These are phyloP conservation scores for Moringa oleifera DNA, from an alignment of 345 rosid species.

Conservation along the genomic window DNA sequence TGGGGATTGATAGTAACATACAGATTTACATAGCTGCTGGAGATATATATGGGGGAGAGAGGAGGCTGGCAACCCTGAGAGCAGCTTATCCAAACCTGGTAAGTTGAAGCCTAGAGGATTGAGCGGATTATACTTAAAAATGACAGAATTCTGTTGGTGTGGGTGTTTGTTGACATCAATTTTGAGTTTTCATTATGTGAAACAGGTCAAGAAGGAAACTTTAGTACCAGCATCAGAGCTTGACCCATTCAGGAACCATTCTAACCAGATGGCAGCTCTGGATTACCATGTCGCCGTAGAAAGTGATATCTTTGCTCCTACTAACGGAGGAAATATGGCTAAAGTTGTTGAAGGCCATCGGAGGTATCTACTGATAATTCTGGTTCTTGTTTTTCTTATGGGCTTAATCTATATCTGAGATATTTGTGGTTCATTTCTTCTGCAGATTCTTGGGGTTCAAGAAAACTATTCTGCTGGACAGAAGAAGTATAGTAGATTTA, in stretches of 20 bases:
- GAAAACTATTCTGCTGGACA: too few species aligned
- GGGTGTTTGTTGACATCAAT: too few species aligned
- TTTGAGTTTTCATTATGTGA: background rate
- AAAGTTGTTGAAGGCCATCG: constrained; percentile 47
- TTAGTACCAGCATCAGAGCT: constrained; percentile 28
- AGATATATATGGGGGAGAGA: constrained; percentile 44
- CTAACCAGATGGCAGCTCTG: constrained; percentile 43
- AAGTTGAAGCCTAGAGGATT: background rate
- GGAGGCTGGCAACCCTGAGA: constrained; percentile 29
- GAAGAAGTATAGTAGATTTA: too few species aligned
- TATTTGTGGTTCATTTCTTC: background rate
- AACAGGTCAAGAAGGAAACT: constrained; percentile 31
- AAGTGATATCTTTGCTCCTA: constrained; percentile 39
- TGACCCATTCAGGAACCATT: constrained; percentile 29
- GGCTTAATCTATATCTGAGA: too few species aligned
- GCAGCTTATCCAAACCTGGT: constrained; percentile 41
- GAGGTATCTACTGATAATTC: constrained; percentile 17
- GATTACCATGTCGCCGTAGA: constrained; percentile 39
- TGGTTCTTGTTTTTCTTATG: background rate
- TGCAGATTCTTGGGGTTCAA: too few species aligned
- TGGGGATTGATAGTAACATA: constrained; percentile 34
- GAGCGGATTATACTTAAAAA: background rate
- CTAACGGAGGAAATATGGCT: constrained; percentile 28
- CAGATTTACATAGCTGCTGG: constrained; percentile 52
- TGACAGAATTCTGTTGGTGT: too few species aligned